phyloP scores from a whole-genome alignment of 768 basidiomycete species.

The Termitomyces titanicus region DNA sequence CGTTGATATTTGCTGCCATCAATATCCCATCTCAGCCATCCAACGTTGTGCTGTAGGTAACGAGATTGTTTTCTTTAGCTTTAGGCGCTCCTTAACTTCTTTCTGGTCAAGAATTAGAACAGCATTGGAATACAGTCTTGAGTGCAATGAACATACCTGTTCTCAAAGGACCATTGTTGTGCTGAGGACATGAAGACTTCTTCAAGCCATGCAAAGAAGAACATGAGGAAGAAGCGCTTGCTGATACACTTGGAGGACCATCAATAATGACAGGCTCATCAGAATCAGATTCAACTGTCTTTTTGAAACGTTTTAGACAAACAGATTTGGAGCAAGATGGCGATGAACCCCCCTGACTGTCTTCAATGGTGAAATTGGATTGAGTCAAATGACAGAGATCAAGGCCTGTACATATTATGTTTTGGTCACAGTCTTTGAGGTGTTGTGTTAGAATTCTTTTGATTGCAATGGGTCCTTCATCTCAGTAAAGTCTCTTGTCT shows the following conservation, averaged over 20 bases:
- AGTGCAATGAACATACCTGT: too few species aligned
- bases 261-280: neutral
- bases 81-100: too few species aligned
- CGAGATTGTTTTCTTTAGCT: neutral
- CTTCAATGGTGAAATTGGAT: neutral
- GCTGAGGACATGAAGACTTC: too few species aligned
- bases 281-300: neutral
- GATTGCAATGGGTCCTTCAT: slow-evolving; percentile 6
- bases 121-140: too few species aligned
- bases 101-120: too few species aligned
- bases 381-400: neutral
- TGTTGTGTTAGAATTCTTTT: neutral
- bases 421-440: slow-evolving; percentile 1
- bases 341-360: too few species aligned
- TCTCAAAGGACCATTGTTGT: too few species aligned
- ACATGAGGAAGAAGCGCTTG: too few species aligned
- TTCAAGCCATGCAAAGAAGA: too few species aligned
- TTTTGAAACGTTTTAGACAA: neutral
- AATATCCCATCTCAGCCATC: neutral
- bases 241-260: too few species aligned
- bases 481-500: slow-evolving; percentile 3
- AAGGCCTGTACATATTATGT: neutral
- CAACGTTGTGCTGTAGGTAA: neutral
- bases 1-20: neutral
- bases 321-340: too few species aligned